These are phyloP conservation scores for Verticillium klebahnii DNA, from an alignment of 2,329 filamentous ascomycete genomes.

Conservation along the genomic window DNA sequence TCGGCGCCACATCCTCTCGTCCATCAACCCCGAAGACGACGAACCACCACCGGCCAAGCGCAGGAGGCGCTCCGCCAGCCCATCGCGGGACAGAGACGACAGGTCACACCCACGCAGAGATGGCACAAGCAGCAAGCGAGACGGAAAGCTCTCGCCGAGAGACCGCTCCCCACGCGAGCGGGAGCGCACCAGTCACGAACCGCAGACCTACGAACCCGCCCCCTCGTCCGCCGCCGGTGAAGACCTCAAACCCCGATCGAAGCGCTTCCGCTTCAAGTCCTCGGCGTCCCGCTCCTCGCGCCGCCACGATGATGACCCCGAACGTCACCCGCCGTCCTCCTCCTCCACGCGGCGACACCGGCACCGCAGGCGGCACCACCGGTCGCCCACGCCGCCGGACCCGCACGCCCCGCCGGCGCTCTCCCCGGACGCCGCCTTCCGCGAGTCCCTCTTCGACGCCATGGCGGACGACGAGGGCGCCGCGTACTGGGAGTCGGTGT, in stretches of 20 bases:
- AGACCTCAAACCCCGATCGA: conserved; percentile 15
- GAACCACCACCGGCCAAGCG: neutral
- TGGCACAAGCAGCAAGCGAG: neutral
- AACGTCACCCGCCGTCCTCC: conserved; percentile 5
- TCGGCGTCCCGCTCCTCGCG: conserved; percentile 18
- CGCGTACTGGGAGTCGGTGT: conserved; percentile 92
- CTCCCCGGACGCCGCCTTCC: conserved; percentile 73
- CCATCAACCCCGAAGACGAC: conserved; percentile 34
- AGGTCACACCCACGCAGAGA: neutral
- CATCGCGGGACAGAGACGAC: neutral
- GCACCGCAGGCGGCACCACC: conserved; percentile 20
- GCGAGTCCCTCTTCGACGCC: conserved; percentile 92
- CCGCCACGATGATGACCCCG: conserved; percentile 16
- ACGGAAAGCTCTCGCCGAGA: neutral
- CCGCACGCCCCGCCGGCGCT: conserved; percentile 43
- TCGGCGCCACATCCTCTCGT: conserved; percentile 45
- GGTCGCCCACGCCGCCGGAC: conserved; percentile 39
- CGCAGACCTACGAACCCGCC: neutral
- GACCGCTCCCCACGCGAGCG: neutral
- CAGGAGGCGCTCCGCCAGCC: neutral
- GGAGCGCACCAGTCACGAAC: neutral
- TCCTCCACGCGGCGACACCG: conserved; percentile 16
- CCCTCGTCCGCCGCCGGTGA: neutral
- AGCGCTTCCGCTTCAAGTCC: conserved; percentile 38
- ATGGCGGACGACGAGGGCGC: conserved; percentile 96